phyloP scores from a whole-genome alignment of 495 filamentous ascomycete species.

The Pseudotulostoma volvatum region DNA sequence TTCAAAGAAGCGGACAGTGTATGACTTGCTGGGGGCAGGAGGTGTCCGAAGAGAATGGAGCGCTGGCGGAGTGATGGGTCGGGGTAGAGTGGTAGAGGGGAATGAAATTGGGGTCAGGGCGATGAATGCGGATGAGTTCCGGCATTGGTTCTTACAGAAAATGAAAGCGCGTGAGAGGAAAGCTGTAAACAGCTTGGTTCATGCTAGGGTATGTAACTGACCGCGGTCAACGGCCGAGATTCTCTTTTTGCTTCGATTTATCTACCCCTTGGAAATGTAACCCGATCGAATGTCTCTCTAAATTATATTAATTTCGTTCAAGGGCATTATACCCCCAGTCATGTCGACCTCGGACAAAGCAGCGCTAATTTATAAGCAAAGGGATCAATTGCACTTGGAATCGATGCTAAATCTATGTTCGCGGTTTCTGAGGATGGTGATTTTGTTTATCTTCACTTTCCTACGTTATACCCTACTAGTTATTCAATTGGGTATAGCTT shows the following conservation, averaged over 20 bases:
- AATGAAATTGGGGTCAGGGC: constrained; percentile 26
- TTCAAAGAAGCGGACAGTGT: constrained; percentile 36
- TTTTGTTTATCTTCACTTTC: constrained; percentile 18
- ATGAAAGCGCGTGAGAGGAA: constrained; percentile 30
- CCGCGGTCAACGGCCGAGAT: too few relatives aligned
- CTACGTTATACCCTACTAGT: constrained; percentile 9
- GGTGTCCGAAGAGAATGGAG: constrained; percentile 31
- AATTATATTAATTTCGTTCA: too few relatives aligned
- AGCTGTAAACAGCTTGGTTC: constrained; percentile 27
- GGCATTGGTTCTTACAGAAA: constrained; percentile 30
- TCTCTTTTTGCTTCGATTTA: too few relatives aligned
- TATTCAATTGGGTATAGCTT: constrained; percentile 22
- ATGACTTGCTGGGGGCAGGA: constrained; percentile 34
- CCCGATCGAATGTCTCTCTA: too few relatives aligned
- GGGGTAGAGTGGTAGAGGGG: constrained; percentile 13
- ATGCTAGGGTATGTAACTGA: constrained; percentile 22
- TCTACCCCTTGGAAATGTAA: too few relatives aligned
- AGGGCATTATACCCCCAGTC: too few relatives aligned
- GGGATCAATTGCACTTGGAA: constrained; percentile 21
- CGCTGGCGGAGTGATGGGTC: constrained; percentile 19
- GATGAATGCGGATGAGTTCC: constrained; percentile 31
- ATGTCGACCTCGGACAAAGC: constrained; percentile 3
- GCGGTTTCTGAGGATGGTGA: constrained; percentile 15
- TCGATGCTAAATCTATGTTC: constrained; percentile 27
- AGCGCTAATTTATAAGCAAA: constrained; percentile 6